These are phyloP conservation scores for Flaveria robusta DNA, from an alignment of 129 eudicot genomes.

Conservation along the genomic window DNA sequence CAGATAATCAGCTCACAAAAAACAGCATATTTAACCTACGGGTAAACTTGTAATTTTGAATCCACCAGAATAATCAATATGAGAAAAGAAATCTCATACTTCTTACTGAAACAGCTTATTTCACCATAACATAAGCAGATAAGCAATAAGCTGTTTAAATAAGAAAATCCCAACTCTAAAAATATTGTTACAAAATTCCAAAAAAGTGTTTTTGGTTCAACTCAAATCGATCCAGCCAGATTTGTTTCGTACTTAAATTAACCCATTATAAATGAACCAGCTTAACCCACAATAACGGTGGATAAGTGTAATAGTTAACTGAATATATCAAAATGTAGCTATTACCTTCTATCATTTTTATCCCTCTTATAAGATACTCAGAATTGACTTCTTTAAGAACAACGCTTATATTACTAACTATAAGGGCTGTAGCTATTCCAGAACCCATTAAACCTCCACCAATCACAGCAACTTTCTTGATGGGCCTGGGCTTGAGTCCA, in stretches of 20 bases:
- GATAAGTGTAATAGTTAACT: neutral
- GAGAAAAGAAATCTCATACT: neutral
- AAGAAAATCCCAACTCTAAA: neutral
- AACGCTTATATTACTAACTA: conserved; percentile 60
- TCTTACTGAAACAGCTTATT: neutral
- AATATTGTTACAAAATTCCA: too few species aligned
- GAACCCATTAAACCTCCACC: conserved; percentile 99
- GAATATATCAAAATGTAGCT: neutral
- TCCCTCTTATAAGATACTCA: conserved; percentile 77
- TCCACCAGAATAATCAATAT: neutral
- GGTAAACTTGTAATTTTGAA: neutral
- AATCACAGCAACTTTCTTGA: conserved; percentile 85
- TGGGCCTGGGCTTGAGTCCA: conserved; percentile 82
- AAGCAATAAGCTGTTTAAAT: neutral
- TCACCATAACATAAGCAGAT: neutral
- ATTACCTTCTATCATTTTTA: conserved; percentile 72
- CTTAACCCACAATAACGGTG: neutral
- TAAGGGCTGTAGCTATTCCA: conserved; percentile 85
- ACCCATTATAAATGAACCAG: neutral
- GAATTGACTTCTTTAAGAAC: conserved; percentile 83
- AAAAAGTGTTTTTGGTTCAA: neutral
- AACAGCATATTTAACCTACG: neutral
- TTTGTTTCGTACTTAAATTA: too few species aligned
- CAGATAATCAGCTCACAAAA: neutral
- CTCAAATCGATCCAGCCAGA: neutral